A percentile compares a stretch with the other conserved stretches of the same genome.
Evolutionary conservation across 106 monocot species (phyloP).

Genomic region (Allium sativum): DNA sequence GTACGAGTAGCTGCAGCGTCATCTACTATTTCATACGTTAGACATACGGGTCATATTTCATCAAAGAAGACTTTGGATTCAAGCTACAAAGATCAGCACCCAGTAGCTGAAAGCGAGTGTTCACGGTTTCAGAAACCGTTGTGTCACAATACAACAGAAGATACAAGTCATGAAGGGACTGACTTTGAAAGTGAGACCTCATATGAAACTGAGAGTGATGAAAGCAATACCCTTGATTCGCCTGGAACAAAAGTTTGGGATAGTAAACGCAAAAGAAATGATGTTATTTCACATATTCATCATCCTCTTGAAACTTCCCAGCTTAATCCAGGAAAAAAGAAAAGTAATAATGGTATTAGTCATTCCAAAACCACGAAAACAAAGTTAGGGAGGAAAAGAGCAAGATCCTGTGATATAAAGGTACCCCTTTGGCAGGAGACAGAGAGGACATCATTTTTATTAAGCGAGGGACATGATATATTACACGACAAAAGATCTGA

Average conservation of each 20-base stretch:
- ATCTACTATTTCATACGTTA: conserved; percentile 10
- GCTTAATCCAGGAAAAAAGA: conserved; percentile 34
- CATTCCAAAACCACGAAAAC: conserved; percentile 44
- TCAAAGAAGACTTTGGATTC: conserved; percentile 7
- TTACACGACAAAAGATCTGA: conserved; percentile 27
- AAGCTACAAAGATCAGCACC: conserved; percentile 3
- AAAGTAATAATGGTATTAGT: conserved; percentile 22
- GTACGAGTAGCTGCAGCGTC: conserved; percentile 9
- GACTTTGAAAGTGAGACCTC: conserved; percentile 59
- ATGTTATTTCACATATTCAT: conserved; percentile 41
- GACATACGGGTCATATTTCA: conserved; percentile 1
- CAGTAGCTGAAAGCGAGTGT: conserved; percentile 3
- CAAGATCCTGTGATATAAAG: conserved; percentile 39
- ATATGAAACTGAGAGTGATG: conserved; percentile 68
- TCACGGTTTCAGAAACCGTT: conserved; percentile 11
- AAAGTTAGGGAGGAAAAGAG: conserved; percentile 49
- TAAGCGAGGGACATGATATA: conserved; percentile 42
- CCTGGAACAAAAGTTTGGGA: conserved; percentile 97
- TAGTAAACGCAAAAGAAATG: conserved; percentile 69
- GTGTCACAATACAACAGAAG: conserved; percentile 21
- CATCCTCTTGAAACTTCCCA: conserved; percentile 90
- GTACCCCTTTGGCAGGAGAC: conserved; percentile 46
- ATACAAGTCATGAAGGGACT: conserved; percentile 24
- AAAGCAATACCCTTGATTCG: conserved; percentile 73
- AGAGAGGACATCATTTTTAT: conserved; percentile 58